Evolutionary conservation across 2,329 filamentous ascomycete genomes (phyloP), one percentile per base, ranked within the genome.

Genomic region (Aspergillus jensenii): DNA sequence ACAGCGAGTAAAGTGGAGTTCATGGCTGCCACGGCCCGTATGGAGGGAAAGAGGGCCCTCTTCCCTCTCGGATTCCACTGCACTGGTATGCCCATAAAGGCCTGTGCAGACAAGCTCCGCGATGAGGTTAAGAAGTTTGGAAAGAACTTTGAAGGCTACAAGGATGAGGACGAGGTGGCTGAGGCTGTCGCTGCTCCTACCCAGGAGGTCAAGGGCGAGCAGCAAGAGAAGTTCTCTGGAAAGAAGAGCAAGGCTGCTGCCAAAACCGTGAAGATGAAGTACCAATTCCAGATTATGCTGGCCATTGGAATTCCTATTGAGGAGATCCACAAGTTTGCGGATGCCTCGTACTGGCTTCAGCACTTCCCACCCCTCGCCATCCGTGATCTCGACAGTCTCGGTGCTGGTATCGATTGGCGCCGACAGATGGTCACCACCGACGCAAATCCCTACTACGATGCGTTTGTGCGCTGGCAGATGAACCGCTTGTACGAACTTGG

Each of bases 61-160:
- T 97, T 95, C 74, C 95, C 95, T 57, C 88, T 95, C 71, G 95
- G 93, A 33, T 99, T 92, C 80, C 95, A 99, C 81, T 91, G 90
- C 78, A 98, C 93, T 0, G 95, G 95, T 68, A 96, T 99, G 89
- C 92, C 93, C 46, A 99, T 99, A 81, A 97, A 97, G 78, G 93
- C 95, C 6, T 96, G 91, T 70, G 92, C 95, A 55, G 93, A 99
- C 81, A 98, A 98, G 82, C 85, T 99, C 46, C 87, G 89, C 59
- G 87, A 91, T 62, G 95, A 99, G 78, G 88, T 98, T 56, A 87
- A 90, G 76, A 82, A 89, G 78, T 99, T 98, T 70, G 95, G 95
- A 21, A 79, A 89, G 71, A 87, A 92, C 69, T 98, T 98, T 62
- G 88, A 93, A 70, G 81, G 84, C 47, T 96, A 91, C 76, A 82